These are phyloP conservation scores for Polymyxa betae DNA, from an alignment of 208 protist species.

Conservation along the genomic window DNA sequence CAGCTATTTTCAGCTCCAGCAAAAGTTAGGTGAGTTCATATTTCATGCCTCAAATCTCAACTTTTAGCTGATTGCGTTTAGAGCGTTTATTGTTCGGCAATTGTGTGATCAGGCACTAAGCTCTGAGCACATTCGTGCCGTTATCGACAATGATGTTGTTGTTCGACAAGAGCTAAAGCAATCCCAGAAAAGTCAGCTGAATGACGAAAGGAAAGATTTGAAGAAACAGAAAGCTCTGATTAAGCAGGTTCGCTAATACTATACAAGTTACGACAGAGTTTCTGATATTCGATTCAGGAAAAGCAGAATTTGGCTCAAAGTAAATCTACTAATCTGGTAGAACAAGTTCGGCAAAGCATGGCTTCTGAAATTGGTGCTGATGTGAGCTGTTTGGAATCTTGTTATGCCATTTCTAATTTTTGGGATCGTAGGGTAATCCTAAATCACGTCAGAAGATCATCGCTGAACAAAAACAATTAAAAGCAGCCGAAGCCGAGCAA, in stretches of 20 bases:
- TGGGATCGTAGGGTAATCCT: no score
- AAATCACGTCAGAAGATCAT: conserved; percentile 28
- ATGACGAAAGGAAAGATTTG: conserved; percentile 15
- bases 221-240: conserved; percentile 5
- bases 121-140: not conserved
- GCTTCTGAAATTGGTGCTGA: not conserved
- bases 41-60: not conserved
- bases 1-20: not conserved
- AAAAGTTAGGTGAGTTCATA: not conserved
- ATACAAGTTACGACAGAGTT: not conserved
- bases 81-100: not conserved
- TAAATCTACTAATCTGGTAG: not conserved
- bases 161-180: conserved; percentile 14
- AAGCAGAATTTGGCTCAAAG: not conserved
- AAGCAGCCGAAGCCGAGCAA: not conserved
- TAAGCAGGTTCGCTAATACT: conserved; percentile 3
- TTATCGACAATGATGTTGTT: conserved; percentile 6
- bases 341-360: not conserved
- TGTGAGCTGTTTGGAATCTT: not conserved
- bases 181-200: not conserved
- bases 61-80: not conserved
- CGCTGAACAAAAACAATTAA: conserved; percentile 3
- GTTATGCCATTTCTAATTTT: not conserved
- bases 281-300: not conserved
- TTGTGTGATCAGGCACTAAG: not conserved